Base-by-base conservation (phyloP, 192 early-diverging fungal genomes). In the Obelidium mucronatum region DNA sequence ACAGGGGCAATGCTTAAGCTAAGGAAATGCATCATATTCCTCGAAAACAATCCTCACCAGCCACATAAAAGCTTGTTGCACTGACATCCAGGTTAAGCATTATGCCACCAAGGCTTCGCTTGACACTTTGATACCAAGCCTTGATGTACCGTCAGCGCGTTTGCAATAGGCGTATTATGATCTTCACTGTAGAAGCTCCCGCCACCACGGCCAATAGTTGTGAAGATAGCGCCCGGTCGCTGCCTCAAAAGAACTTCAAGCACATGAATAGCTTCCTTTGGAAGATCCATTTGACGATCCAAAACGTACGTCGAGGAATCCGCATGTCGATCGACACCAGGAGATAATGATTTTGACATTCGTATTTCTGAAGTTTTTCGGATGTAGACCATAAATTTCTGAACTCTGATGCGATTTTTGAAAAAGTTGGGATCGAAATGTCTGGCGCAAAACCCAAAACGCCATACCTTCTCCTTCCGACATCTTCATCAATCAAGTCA, bases 121-220 rank as follows among this genome's bases (percentile, higher is more conserved):
- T 65, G 33, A 81, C 40, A 40, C 78, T 80, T 37, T 81, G 80
- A 66, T 81, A 72, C 72, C 72, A 81, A 26, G n/a, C 80, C 80
- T 31, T 73, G 67, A 60, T 78, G 77, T 11, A 68, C 77, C 5
- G 63, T 78, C 48, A 78, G 28, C 3, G 58, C 77, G 30, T 73
- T 77, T 22, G 76, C 65, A 61, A 77, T 73, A 8, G 69, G 56
- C 4, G 68, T 63, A 30, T 73, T 67, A 15, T 61, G 59, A 19
- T 33, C n/a, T 44, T 71, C 61, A 42, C 55, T 55, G 36, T 78
- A 78, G 51, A 78, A 78, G 0, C 69, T 62, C 4, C 68, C 69
- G 13, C 77, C 77, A n/a, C 59, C 66, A 22, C 65, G 60, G 4
- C 77, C 61, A 19, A 73, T 78, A 2, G 66, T 65, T 22, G 77